These are phyloP conservation scores for Ajuga chamaepitys DNA, from an alignment of 257 asterid genomes.

Conservation along the genomic window DNA sequence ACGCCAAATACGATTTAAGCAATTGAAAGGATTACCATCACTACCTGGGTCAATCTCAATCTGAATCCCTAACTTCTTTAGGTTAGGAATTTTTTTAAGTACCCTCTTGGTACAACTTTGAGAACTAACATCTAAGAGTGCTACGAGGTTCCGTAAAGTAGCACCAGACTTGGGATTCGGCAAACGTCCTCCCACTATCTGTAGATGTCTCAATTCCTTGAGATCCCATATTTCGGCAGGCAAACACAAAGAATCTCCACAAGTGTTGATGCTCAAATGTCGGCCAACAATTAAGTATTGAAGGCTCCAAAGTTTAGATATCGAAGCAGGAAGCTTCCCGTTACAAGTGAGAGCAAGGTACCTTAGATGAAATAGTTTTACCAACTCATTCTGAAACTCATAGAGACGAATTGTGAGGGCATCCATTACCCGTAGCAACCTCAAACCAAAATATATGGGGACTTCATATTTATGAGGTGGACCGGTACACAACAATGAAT, in stretches of 20 bases:
- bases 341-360: neutral
- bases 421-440: neutral
- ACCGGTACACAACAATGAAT: neutral
- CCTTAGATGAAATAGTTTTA: neutral
- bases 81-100: neutral
- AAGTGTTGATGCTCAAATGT: neutral
- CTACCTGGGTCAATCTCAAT: neutral
- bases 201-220: slow-evolving; percentile 3
- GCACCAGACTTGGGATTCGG: neutral
- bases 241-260: neutral
- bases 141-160: neutral
- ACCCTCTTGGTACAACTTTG: neutral
- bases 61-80: neutral
- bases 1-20: neutral
- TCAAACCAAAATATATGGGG: neutral
- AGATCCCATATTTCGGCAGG: neutral
- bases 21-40: neutral
- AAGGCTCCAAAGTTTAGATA: neutral
- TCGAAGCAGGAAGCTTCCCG: neutral
- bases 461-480: neutral
- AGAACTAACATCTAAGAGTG: neutral
- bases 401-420: neutral
- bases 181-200: neutral
- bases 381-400: neutral
- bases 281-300: neutral